Percentiles rank a stretch among this genome's conserved stretches.
Evolutionary conservation across 2,329 filamentous ascomycete species (phyloP).

Genomic region (Colletotrichum simmondsii): DNA sequence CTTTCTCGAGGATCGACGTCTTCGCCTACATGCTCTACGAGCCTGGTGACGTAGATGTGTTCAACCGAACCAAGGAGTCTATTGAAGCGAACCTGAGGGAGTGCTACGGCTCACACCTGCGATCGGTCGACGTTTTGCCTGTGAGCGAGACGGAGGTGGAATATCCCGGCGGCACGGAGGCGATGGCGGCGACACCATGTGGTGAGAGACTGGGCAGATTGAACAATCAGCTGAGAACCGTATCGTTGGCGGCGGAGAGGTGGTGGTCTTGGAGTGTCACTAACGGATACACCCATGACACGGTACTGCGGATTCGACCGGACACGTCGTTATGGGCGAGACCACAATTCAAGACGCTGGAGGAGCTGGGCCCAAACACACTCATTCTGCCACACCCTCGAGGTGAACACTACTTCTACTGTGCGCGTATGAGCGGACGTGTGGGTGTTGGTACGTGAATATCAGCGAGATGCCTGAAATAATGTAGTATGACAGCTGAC

Average conservation of each 20-base stretch:
- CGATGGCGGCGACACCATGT: slow-evolving; percentile 16
- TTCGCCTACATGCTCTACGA: slow-evolving; percentile 33
- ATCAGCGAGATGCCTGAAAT: background rate
- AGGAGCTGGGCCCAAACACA: slow-evolving; percentile 20
- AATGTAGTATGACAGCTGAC: background rate
- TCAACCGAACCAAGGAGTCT: background rate
- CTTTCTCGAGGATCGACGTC: slow-evolving; percentile 31
- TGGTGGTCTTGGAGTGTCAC: slow-evolving; percentile 34
- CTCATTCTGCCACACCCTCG: slow-evolving; percentile 33
- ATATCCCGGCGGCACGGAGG: slow-evolving; percentile 26
- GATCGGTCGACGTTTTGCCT: slow-evolving; percentile 8
- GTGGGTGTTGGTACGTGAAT: slow-evolving; percentile 36
- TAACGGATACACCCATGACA: slow-evolving; percentile 26
- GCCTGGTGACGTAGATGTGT: slow-evolving; percentile 9
- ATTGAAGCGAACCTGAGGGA: slow-evolving; percentile 26
- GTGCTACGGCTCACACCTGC: slow-evolving; percentile 31
- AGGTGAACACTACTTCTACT: slow-evolving; percentile 34
- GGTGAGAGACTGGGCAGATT: slow-evolving; percentile 16
- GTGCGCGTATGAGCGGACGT: slow-evolving; percentile 27
- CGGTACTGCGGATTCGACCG: slow-evolving; percentile 30
- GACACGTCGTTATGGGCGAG: slow-evolving; percentile 26
- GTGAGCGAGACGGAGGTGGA: slow-evolving; percentile 6
- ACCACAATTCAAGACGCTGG: slow-evolving; percentile 25
- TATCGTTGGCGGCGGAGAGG: slow-evolving; percentile 13
- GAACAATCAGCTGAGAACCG: slow-evolving; percentile 31